Base-by-base conservation (phyloP, 2,329 filamentous ascomycete species). In the Fusarium temperatum region DNA sequence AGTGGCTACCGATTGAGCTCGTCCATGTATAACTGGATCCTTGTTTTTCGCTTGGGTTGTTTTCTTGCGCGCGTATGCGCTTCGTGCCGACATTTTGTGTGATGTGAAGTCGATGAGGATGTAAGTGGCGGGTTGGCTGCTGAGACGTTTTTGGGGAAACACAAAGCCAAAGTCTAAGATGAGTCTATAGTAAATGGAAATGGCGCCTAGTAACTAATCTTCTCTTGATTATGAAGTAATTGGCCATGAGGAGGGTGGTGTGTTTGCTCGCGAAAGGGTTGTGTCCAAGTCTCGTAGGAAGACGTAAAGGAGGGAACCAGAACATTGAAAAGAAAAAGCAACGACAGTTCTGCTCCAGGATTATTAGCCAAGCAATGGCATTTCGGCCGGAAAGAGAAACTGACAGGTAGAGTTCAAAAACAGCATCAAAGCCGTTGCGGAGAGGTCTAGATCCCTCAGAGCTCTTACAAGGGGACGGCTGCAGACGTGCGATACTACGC, bases 41-140 rank as follows among this genome's bases (percentile, higher is more conserved):
- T 76, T 80, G 7, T 79, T 72, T 60, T 84, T 86, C 32, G 84
- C 82, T 65, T 89, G 86, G 1, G 85, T 87, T 72, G 87, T 88
- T 82, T 89, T 89, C 79, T 89, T 89, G 76, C 88, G 87, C 78
- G 89, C 88, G 74, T 88, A 85, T 38, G 88, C 88, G 80, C 88
- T 89, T 63, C 88, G 83, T 68, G 87, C 88, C 12, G 88, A 90
- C 88, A 90, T 90, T 70, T 53, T 42, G 53, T 66, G 24, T 22
- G 20, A 28, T 30, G 41, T 54, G 57, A 24, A 20, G 39, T 28
- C 2, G 35, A 39, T 57, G 35, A n/a, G 41, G 32, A 26, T 56
- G 51, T 62, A 61, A 56, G 60, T 55, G 47, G 26, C n/a, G 26
- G 9, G 26, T 53, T 35, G 44, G 44, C 44, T 53, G 15, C 12